Conservation (phyloP, 768 basidiomycete species). For the Kockovaella imperatae region DNA sequence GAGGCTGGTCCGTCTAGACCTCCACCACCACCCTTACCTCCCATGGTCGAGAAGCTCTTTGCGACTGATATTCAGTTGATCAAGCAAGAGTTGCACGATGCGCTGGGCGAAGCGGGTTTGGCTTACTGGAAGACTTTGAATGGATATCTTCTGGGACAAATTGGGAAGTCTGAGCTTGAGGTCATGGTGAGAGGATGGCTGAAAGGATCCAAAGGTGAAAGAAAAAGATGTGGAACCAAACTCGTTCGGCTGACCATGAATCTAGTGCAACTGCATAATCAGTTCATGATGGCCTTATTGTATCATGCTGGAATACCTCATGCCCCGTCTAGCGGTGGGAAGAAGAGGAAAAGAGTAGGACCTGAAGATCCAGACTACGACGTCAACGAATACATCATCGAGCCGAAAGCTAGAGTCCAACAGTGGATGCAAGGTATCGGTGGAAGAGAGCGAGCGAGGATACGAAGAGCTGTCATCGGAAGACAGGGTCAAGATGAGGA, state of each 20-base stretch:
- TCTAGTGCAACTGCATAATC: conserved; percentile 28
- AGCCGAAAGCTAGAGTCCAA: conserved; percentile 19
- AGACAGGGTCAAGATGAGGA: conserved; percentile 9
- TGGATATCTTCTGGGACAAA: conserved; percentile 35
- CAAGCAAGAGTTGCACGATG: conserved; percentile 42
- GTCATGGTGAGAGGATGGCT: conserved; percentile 30
- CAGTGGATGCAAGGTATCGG: conserved; percentile 23
- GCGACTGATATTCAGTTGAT: conserved; percentile 24
- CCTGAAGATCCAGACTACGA: conserved; percentile 25
- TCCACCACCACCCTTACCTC: conserved; percentile 1
- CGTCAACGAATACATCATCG: conserved; percentile 22
- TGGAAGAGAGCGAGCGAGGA: conserved; percentile 17
- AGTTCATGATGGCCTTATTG: conserved; percentile 27
- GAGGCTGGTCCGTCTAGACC: neutral
- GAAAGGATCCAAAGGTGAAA: conserved; percentile 32
- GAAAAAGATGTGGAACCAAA: neutral
- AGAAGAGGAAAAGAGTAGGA: conserved; percentile 19
- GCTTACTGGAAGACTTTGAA: conserved; percentile 41
- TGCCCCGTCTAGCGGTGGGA: neutral
- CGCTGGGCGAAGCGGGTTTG: conserved; percentile 32
- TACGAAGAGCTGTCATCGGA: conserved; percentile 17
- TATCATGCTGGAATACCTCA: conserved; percentile 25
- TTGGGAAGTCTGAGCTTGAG: conserved; percentile 25
- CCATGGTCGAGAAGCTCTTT: conserved; percentile 22
- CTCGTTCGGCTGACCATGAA: neutral